A percentile compares a stretch with the other conserved stretches of the same genome.
phyloP scores from a whole-genome alignment of 805 yeast species.

The Cyberlindnera xylosilytica region DNA sequence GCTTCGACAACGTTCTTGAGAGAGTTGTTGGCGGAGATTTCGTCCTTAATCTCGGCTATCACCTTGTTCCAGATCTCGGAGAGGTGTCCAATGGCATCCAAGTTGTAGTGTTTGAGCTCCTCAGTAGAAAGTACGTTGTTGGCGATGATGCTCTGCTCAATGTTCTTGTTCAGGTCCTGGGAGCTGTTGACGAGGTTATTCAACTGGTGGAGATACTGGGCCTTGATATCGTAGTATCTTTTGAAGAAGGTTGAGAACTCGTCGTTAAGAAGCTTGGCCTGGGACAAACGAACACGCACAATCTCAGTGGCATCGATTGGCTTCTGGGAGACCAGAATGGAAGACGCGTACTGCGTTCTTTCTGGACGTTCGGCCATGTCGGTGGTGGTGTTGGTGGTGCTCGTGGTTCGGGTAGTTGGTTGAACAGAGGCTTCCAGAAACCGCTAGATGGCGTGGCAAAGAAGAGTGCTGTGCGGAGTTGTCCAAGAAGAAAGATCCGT shows the following conservation, averaged over 20 bases:
- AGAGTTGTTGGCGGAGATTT: constrained; percentile 47
- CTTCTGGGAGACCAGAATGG: constrained; percentile 41
- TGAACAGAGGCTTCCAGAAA: neutral
- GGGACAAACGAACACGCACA: constrained; percentile 52
- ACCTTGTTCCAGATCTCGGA: constrained; percentile 43
- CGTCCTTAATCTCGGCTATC: constrained; percentile 40
- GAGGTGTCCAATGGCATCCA: constrained; percentile 45
- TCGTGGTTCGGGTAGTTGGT: neutral
- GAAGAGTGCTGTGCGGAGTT: neutral
- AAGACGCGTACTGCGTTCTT: constrained; percentile 37
- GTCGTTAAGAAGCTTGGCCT: constrained; percentile 53
- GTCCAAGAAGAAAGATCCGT: no score
- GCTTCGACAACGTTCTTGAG: constrained; percentile 44
- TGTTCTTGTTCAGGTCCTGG: constrained; percentile 32
- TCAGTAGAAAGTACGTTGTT: constrained; percentile 40
- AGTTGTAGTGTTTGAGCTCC: constrained; percentile 46
- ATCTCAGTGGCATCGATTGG: constrained; percentile 62
- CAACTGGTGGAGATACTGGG: constrained; percentile 22
- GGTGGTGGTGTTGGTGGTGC: neutral
- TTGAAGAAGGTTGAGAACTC: constrained; percentile 61
- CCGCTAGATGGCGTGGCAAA: neutral
- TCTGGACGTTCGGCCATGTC: constrained; percentile 15
- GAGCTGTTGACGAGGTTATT: constrained; percentile 20
- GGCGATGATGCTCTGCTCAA: constrained; percentile 31
- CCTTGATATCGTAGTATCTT: constrained; percentile 32